Evolutionary conservation across 2,329 filamentous ascomycete species (phyloP), one percentile per base, ranked within the genome.

Genomic region (Chrysoporthe puriensis): DNA sequence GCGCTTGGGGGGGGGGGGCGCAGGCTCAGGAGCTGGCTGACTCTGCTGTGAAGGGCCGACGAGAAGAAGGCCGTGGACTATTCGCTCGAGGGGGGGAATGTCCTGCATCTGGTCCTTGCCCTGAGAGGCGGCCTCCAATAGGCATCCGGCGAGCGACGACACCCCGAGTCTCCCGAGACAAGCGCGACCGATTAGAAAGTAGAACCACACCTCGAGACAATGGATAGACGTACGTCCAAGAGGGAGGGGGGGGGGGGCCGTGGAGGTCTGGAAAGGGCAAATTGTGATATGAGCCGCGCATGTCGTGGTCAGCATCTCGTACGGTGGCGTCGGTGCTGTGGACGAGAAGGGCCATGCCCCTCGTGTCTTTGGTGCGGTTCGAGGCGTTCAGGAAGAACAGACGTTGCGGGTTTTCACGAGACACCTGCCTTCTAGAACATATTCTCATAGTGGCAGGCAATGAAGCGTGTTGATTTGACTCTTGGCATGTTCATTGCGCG

Each of bases 41-140:
- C 36, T 34, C 9, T 36, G n/a, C 9, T 58, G 7, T 13, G 70
- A 72, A 98, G 95, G 94, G 89, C 90, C 77, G 96, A 99, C 78
- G 95, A 98, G 75, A 97, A 97, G 82, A 95, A 93, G 13, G 95
- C 96, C 7, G 84, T 86, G 65, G 95, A 98, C 75, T 98, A 98
- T 79, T 88, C 88, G 72, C 92, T 99, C 70, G 92, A 96, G 79
- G 93, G 93, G 66, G 96, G 96, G 68, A 93, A 94, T 70, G 99
- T 95, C 46, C 85, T 99, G 74, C 96, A 99, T 85, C 85, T 99
- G 77, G 96, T 99, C 63, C 90, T 99, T 73, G 96, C 96, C 56
- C 89, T 99, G 70, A 89, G 96, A 77, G 96, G 96, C 66, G 95
- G 95, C 26, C 52, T n/a, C 36, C 64, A 64, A 62, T 72, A 66